A percentile compares a stretch with the other conserved stretches of the same genome.
phyloP scores from a whole-genome alignment of 2,329 filamentous ascomycete species.

The Exophiala mesophila region DNA sequence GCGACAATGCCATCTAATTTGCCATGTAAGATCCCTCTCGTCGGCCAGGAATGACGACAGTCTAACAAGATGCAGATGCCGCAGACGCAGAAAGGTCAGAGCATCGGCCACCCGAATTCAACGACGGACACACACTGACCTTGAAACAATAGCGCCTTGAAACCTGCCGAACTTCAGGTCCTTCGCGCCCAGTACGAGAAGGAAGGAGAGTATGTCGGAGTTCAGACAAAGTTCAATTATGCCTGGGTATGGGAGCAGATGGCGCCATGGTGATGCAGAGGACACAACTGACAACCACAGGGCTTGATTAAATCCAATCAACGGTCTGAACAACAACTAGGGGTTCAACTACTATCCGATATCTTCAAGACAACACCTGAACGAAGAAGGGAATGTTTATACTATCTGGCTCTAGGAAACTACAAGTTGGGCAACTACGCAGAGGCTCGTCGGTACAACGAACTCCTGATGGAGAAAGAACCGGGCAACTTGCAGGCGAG shows the following conservation, averaged over 20 bases:
- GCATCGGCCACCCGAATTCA: too few species aligned
- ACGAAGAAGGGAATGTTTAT: constrained; percentile 92
- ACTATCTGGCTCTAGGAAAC: constrained; percentile 94
- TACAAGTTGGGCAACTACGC: constrained; percentile 98
- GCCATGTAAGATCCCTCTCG: constrained; percentile 40
- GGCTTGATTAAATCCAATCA: constrained; percentile 89
- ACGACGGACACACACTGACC: too few species aligned
- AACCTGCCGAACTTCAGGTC: constrained; percentile 86
- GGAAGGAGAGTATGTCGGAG: constrained; percentile 91
- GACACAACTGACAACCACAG: constrained; percentile 42
- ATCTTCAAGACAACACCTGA: constrained; percentile 94
- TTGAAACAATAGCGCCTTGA: constrained; percentile 62
- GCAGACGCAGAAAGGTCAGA: constrained; percentile 90
- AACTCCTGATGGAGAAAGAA: constrained; percentile 84
- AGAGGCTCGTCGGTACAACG: constrained; percentile 91
- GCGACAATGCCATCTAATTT: constrained; percentile 42
- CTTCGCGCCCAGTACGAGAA: constrained; percentile 93
- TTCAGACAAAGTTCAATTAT: constrained; percentile 99
- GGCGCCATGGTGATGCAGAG: background rate
- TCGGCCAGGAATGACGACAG: background rate
- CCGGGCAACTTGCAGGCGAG: constrained; percentile 84
- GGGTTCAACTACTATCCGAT: constrained; percentile 86
- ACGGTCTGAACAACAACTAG: constrained; percentile 85
- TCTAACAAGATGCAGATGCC: constrained; percentile 61
- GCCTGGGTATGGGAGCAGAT: constrained; percentile 68